Evolutionary conservation across 1,284 basidiomycete species (phyloP), one percentile per base, ranked within the genome.

Genomic region (Fomitopsis palustris): DNA sequence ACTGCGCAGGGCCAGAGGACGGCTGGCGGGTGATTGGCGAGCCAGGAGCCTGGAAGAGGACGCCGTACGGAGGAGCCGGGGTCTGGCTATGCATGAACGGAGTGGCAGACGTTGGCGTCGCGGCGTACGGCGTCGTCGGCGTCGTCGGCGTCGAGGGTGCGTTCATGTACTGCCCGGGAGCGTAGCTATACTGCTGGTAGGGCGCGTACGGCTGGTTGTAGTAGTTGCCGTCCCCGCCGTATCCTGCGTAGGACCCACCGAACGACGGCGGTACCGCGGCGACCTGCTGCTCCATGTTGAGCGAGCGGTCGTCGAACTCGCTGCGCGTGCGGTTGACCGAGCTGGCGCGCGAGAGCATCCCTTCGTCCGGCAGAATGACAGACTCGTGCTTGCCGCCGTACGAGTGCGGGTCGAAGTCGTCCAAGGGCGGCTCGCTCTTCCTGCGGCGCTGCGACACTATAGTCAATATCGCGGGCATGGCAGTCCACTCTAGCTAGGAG

Each of bases 321-420:
- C 17, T 42, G 33, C 51, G 21, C 6, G 39, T 52, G 38, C 56
- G 60, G 23, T 61, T 54, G 23, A 55, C n/a, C 9, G 60, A 61
- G 23, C 45, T 33, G 25, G 43, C 21, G 33, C 60, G 60, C 21
- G 59, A 60, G 10, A 43, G 54, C 39, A 53, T 41, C 54, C 76
- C 74, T 9, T 86, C 85, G 54, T 83, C 76, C 7, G 81, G 72
- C 16, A 88, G 70, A 19, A 84, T 68, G n/a, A 79, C 80, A 14
- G 86, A 88, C 57, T 86, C 83, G 59, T 78, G 78, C 57, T 81
- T 79, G 77, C 12, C 35, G 16, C 8, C 35, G 12, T 87, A 87
- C 3, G 77, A 76, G 37, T 73, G 70, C 0, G 83, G 70, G 61
- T 82, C 78, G 70, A 87, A 89, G 33, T 75, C 76, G 8, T 75